These are phyloP conservation scores for Niveomyces coronatus DNA, from an alignment of 2,329 filamentous ascomycete species.

Conservation along the genomic window DNA sequence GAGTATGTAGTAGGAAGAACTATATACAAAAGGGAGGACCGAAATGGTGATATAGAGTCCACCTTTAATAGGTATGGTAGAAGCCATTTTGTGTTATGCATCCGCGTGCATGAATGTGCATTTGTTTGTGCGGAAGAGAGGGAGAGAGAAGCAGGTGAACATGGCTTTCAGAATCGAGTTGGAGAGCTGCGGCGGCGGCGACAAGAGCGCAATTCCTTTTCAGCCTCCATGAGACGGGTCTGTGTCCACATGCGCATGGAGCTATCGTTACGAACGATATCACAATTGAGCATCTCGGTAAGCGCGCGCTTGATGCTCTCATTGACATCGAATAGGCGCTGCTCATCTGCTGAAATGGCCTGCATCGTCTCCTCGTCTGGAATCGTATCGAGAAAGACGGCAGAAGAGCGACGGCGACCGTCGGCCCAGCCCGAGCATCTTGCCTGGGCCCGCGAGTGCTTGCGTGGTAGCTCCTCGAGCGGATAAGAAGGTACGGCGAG, in stretches of 20 bases:
- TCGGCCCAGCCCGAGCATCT: slow-evolving; percentile 26
- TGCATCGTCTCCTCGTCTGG: slow-evolving; percentile 36
- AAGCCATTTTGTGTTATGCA: no score
- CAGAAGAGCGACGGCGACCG: slow-evolving; percentile 15
- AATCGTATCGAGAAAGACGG: slow-evolving; percentile 29
- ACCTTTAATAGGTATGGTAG: no score
- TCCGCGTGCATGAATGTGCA: no score
- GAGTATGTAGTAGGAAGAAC: no score
- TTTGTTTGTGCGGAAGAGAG: no score
- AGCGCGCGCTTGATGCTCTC: slow-evolving; percentile 51
- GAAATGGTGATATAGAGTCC: no score
- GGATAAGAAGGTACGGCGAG: slow-evolving; percentile 40
- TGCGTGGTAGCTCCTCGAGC: slow-evolving; percentile 28
- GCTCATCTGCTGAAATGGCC: slow-evolving; percentile 42
- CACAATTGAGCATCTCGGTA: slow-evolving; percentile 52
- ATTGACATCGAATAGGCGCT: slow-evolving; percentile 45
- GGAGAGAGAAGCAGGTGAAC: background rate
- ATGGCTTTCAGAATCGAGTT: slow-evolving; percentile 15
- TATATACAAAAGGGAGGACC: no score
- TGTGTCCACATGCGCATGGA: slow-evolving; percentile 49
- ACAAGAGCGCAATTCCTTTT: slow-evolving; percentile 45
- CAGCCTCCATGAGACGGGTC: slow-evolving; percentile 48
- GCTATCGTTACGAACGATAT: slow-evolving; percentile 39
- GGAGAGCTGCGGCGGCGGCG: slow-evolving; percentile 36
- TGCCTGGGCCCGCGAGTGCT: slow-evolving; percentile 20